These are phyloP conservation scores for Endoconidiophora polonica DNA, from an alignment of 2,329 filamentous ascomycete species.

Conservation along the genomic window DNA sequence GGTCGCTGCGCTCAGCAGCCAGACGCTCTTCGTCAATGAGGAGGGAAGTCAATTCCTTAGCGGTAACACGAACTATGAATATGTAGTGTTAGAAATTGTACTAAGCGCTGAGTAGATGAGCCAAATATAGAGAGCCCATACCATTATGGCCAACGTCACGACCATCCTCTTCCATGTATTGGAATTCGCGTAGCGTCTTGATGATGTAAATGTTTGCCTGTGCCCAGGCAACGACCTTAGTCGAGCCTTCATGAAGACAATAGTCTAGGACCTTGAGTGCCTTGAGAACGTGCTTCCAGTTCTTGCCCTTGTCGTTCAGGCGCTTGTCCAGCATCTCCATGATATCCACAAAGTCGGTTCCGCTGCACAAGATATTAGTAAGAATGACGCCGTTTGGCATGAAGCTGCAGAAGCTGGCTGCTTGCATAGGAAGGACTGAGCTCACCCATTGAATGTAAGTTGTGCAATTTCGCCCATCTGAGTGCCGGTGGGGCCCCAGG, in stretches of 20 bases:
- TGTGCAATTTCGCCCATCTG: conserved; percentile 98
- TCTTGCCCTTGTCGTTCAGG: conserved; percentile 97
- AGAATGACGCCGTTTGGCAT: background rate
- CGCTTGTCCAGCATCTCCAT: conserved; percentile 99
- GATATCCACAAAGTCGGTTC: conserved; percentile 96
- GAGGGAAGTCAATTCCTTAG: conserved; percentile 84
- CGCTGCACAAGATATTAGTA: conserved; percentile 32
- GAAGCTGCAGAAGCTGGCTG: background rate
- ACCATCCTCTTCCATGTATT: conserved; percentile 90
- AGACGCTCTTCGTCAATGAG: conserved; percentile 88
- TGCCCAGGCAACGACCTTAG: conserved; percentile 93
- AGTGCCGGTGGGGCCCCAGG: conserved; percentile 93
- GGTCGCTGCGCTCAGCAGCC: conserved; percentile 74
- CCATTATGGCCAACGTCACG: conserved; percentile 93
- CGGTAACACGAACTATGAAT: conserved; percentile 68
- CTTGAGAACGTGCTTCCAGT: conserved; percentile 96
- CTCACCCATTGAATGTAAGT: conserved; percentile 94
- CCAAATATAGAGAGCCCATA: conserved; percentile 27
- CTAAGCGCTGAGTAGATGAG: background rate
- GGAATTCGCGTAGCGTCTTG: conserved; percentile 93
- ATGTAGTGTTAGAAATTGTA: conserved; percentile 11
- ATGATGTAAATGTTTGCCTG: conserved; percentile 98
- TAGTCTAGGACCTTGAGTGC: conserved; percentile 96
- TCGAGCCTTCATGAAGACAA: conserved; percentile 90
- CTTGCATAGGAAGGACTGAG: background rate